Evolutionary conservation across 2,329 filamentous ascomycete genomes (phyloP).

Genomic region (Exophiala sp.): DNA sequence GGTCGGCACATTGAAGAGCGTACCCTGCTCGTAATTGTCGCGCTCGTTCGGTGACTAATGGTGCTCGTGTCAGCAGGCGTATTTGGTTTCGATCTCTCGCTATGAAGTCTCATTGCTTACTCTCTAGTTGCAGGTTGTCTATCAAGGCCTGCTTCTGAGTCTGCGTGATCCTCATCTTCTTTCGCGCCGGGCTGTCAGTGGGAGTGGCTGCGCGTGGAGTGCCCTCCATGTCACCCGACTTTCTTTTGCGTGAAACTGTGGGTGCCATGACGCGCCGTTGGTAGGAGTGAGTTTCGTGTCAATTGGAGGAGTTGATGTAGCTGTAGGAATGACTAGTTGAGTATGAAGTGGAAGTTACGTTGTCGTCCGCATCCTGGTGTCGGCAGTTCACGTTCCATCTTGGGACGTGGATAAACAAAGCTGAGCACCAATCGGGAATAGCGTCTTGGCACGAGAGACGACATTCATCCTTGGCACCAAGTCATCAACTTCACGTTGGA

Average conservation of each 20-base stretch:
- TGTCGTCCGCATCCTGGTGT: background rate
- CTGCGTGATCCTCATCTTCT: constrained; percentile 55
- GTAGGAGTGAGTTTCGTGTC: background rate
- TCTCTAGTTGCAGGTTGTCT: constrained; percentile 82
- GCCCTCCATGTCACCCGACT: constrained; percentile 36
- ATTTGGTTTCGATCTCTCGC: background rate
- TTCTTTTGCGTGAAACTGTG: constrained; percentile 35
- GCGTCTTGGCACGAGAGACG: background rate
- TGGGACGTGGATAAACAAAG: background rate
- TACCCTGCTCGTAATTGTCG: constrained; percentile 85
- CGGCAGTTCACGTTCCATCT: background rate
- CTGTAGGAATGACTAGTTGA: no score
- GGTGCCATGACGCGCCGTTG: constrained; percentile 36
- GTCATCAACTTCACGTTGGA: no score
- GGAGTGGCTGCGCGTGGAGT: constrained; percentile 45
- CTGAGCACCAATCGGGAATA: background rate
- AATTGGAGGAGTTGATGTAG: background rate
- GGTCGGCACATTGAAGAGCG: constrained; percentile 75
- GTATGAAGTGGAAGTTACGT: background rate
- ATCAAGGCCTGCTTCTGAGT: constrained; percentile 80
- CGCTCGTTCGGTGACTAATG: constrained; percentile 78
- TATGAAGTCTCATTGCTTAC: constrained; percentile 43
- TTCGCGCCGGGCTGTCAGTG: constrained; percentile 56
- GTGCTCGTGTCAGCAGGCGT: constrained; percentile 29
- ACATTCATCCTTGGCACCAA: no score